Evolutionary conservation across 345 rosid species (phyloP).

Genomic region (Hibiscus tridactylites): DNA sequence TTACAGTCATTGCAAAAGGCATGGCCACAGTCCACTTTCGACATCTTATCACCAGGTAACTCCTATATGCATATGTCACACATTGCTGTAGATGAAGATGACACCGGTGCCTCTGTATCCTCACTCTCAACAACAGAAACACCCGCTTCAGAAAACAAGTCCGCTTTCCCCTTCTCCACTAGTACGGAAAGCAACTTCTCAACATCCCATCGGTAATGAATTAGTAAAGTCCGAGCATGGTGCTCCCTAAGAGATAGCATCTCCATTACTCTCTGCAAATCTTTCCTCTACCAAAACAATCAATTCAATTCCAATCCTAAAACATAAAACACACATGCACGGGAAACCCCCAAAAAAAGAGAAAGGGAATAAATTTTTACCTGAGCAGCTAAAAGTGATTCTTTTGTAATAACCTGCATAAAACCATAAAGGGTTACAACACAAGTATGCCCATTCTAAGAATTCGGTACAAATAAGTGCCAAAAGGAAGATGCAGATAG

Average conservation of each 20-base stretch:
- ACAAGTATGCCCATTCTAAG: neutral
- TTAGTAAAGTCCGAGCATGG: slow-evolving; percentile 77
- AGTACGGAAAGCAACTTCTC: slow-evolving; percentile 58
- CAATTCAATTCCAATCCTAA: neutral
- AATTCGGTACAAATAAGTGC: too few relatives aligned
- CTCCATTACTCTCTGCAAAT: slow-evolving; percentile 68
- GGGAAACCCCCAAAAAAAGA: neutral
- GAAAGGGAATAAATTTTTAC: slow-evolving; percentile 21
- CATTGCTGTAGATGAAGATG: slow-evolving; percentile 26
- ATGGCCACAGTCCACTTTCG: slow-evolving; percentile 85
- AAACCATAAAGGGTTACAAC: slow-evolving; percentile 1
- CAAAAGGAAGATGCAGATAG: too few relatives aligned
- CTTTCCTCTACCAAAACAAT: slow-evolving; percentile 42
- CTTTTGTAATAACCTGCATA: slow-evolving; percentile 66
- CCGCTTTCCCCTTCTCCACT: slow-evolving; percentile 57
- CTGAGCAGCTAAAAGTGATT: slow-evolving; percentile 71
- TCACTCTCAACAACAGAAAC: slow-evolving; percentile 43
- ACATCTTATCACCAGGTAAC: slow-evolving; percentile 36
- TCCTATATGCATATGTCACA: slow-evolving; percentile 89
- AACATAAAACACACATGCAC: neutral
- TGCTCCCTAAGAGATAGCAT: slow-evolving; percentile 69
- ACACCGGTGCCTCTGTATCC: slow-evolving; percentile 14
- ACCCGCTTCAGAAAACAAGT: slow-evolving; percentile 59
- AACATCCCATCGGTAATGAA: slow-evolving; percentile 76
- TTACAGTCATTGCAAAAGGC: slow-evolving; percentile 75